phyloP scores from a whole-genome alignment of 2,329 filamentous ascomycete genomes.

The Aspergillus uvarum region DNA sequence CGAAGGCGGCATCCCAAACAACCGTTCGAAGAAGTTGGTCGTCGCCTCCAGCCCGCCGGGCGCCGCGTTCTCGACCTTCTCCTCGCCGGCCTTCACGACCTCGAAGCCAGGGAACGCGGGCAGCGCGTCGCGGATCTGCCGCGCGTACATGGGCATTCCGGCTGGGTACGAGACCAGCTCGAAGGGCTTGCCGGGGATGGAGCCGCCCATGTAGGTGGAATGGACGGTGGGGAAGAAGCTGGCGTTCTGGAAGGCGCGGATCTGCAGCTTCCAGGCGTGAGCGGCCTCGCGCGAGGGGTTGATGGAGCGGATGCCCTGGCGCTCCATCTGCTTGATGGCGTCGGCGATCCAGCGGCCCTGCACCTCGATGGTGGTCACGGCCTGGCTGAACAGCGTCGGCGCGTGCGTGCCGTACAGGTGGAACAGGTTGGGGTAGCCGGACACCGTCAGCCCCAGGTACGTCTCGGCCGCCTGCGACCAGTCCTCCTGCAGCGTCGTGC shows the following conservation, averaged over 20 bases:
- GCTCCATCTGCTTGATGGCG: conserved; percentile 50
- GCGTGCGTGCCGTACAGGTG: conserved; percentile 57
- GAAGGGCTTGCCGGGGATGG: conserved; percentile 53
- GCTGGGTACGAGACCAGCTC: conserved; percentile 52
- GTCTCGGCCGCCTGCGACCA: conserved; percentile 42
- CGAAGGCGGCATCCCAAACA: not conserved
- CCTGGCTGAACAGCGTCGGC: conserved; percentile 58
- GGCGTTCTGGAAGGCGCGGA: conserved; percentile 48
- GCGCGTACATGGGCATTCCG: conserved; percentile 20
- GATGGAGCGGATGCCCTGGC: conserved; percentile 51
- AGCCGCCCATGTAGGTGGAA: conserved; percentile 59
- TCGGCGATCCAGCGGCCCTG: conserved; percentile 59
- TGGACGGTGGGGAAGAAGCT: conserved; percentile 52
- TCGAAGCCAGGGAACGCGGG: conserved; percentile 10
- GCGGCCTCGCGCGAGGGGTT: conserved; percentile 50
- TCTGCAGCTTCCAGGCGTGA: conserved; percentile 50
- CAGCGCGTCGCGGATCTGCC: conserved; percentile 16
- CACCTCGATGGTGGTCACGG: conserved; percentile 54
- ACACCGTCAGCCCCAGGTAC: conserved; percentile 46
- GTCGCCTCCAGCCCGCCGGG: not conserved
- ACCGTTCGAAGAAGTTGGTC: not conserved
- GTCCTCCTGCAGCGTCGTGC: conserved; percentile 34
- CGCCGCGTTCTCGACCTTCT: not conserved
- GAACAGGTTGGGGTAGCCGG: conserved; percentile 53
- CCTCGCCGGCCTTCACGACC: not conserved